These are phyloP conservation scores for Xylaria venustula DNA, from an alignment of 495 filamentous ascomycete species.

Conservation along the genomic window DNA sequence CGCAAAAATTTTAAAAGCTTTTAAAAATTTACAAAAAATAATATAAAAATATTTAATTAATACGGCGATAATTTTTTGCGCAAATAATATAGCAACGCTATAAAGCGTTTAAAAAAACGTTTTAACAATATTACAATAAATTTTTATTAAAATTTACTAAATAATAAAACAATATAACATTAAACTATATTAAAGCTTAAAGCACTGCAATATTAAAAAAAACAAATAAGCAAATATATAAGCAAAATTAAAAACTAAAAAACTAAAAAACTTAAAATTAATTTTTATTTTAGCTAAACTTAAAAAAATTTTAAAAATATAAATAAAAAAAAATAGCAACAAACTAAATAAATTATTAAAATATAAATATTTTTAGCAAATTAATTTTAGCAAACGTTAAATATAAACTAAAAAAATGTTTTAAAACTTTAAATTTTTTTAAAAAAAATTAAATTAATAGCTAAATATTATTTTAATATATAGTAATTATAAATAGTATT, in stretches of 20 bases:
- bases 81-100: constrained; percentile 10
- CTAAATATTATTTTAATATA: constrained; percentile 14
- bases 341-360: neutral
- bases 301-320: neutral
- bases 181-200: constrained; percentile 16
- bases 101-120: constrained; percentile 14
- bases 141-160: constrained; percentile 21
- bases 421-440: constrained; percentile 8
- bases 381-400: neutral
- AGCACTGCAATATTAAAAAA: constrained; percentile 13
- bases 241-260: neutral
- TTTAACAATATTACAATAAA: constrained; percentile 17
- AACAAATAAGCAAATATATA: constrained; percentile 2
- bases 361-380: constrained; percentile 1
- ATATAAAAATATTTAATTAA: neutral
- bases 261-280: neutral
- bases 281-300: neutral
- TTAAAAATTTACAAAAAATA: neutral
- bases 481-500: constrained; percentile 9
- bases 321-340: neutral
- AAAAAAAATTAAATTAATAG: constrained; percentile 17
- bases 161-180: constrained; percentile 13
- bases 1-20: neutral
- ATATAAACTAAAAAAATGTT: neutral
- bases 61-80: neutral